Conservation (phyloP, 169 alveolate species). For the Plasmodium billcollinsi region DNA sequence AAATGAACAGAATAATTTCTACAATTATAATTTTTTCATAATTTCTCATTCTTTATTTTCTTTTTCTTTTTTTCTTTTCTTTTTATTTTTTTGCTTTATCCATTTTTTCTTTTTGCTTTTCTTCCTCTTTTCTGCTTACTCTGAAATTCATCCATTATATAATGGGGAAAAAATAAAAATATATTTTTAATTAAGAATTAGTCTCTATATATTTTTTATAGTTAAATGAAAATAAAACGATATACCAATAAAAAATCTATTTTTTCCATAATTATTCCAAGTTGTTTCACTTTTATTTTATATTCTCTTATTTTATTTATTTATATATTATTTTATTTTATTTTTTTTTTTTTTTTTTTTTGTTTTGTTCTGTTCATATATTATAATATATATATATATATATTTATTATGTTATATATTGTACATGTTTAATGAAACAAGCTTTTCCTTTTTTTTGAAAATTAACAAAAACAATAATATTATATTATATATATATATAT, state of each 20-base stretch:
- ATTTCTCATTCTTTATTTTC: too few species aligned
- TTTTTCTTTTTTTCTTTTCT: too few species aligned
- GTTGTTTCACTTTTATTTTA: neutral
- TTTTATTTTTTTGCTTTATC: too few species aligned
- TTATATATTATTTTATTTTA: neutral
- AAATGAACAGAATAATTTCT: too few species aligned
- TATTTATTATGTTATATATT: neutral
- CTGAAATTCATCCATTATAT: constrained; percentile 74
- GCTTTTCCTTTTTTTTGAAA: too few species aligned
- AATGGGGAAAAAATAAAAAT: constrained; percentile 7
- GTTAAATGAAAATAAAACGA: constrained; percentile 2
- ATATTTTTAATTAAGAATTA: constrained; percentile 5
- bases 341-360: neutral
- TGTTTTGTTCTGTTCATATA: too few species aligned
- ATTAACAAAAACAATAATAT: too few species aligned
- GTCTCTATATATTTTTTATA: constrained; percentile 21
- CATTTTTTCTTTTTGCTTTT: too few species aligned
- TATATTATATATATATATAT: too few species aligned
- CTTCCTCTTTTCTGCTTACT: neutral
- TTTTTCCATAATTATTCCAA: constrained; percentile 56
- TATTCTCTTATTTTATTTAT: constrained; percentile 15
- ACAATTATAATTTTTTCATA: too few species aligned
- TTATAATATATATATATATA: neutral
- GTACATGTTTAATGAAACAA: too few species aligned
- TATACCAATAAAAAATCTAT: constrained; percentile 2